Evolutionary conservation across 495 filamentous ascomycete genomes (phyloP).

Genomic region (Penicillium maclennaniae): DNA sequence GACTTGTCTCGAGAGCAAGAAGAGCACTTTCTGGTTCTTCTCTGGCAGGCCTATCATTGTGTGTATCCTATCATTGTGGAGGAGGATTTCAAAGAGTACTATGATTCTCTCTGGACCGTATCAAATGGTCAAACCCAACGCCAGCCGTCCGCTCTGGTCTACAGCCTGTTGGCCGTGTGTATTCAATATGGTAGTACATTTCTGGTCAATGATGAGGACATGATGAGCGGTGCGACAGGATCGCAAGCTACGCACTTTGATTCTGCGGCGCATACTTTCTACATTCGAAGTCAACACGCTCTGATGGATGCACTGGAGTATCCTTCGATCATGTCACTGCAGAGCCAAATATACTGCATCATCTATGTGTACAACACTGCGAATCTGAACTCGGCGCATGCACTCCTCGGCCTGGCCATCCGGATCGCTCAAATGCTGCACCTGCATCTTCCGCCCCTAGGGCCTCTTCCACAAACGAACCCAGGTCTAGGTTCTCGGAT

Average conservation of each 20-base stretch:
- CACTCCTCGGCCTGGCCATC: constrained; percentile 36
- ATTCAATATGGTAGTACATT: constrained; percentile 43
- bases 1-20: constrained; percentile 26
- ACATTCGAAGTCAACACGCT: constrained; percentile 42
- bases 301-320: constrained; percentile 46
- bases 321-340: constrained; percentile 47
- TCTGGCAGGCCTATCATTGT: constrained; percentile 47
- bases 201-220: constrained; percentile 7
- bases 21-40: constrained; percentile 45
- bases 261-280: constrained; percentile 44
- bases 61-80: constrained; percentile 7
- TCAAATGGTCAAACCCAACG: constrained; percentile 17
- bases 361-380: constrained; percentile 45
- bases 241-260: constrained; percentile 30
- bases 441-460: constrained; percentile 46
- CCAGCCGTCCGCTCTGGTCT: constrained; percentile 49
- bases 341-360: constrained; percentile 45
- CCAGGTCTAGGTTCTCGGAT: constrained; percentile 44
- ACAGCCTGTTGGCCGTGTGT: constrained; percentile 52
- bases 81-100: constrained; percentile 1
- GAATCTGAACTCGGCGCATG: constrained; percentile 50
- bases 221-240: constrained; percentile 6
- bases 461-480: constrained; percentile 28
- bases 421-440: constrained; percentile 50
- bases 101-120: constrained; percentile 38